Base-by-base conservation (phyloP, 2,329 filamentous ascomycete genomes). In the Exophiala viscosa region DNA sequence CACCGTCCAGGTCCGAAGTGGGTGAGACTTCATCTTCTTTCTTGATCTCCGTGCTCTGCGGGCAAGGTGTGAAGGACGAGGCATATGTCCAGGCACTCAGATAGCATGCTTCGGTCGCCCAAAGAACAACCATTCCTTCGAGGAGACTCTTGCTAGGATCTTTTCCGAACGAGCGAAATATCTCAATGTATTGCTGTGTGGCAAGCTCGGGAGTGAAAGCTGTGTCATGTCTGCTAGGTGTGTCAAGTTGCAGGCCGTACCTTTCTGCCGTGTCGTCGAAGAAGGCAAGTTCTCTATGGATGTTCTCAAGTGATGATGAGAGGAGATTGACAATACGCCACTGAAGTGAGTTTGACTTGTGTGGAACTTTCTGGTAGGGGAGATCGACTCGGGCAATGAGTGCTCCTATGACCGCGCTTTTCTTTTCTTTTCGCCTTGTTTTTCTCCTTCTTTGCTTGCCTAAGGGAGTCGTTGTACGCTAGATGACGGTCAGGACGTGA, bases 71-170 rank as follows among this genome's bases (percentile, higher is more conserved):
- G 34, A 55, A 59, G 2, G 41, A 52, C 3, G 60, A 63, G 17
- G 70, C 71, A 62, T 66, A 69, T 8, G 71, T 73, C 83, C 83
- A 86, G 10, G 82, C 77, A 35, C 79, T 73, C 14, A 84, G 65
- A 64, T 85, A 86, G 54, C 76, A 79, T 42, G 76, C 81, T 69
- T 92, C 87, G 1, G 85, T 89, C n/a, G 82, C 83, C 83, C 86
- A 91, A 18, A 90, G 78, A n/a, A 88, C 77, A 2, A 88, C 78
- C 56, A 88, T 74, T 5, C 84, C 85, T 65, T 90, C 85, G 2
- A 90, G 70, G 63, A 88, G 65, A 1, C 70, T 76, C 2, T 73
- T 72, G 6, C 72, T 74, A 0, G 76, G 70, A 39, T 60, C 58
- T 45, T 75, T 75, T 10, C 79, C 74, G 3, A 76, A 76, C n/a